Evolutionary conservation across 106 monocot genomes (phyloP).

Genomic region (Acanthochlamys bracteata): DNA sequence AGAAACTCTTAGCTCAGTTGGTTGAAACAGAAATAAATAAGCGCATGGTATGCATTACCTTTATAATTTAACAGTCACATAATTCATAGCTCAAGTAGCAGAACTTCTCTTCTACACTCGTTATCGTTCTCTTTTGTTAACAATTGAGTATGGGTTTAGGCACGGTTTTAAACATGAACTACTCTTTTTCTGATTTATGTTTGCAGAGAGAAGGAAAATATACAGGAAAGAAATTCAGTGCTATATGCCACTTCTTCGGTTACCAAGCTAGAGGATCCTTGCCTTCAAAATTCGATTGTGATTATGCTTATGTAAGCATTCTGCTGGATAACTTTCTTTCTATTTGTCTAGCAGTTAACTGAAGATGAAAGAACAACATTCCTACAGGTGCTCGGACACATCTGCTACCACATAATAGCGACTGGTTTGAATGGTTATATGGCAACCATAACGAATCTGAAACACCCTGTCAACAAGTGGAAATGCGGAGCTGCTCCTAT

Average conservation of each 20-base stretch:
- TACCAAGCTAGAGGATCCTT: slow-evolving; percentile 93
- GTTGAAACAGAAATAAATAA: slow-evolving; percentile 84
- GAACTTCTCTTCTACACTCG: no score
- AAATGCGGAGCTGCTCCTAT: slow-evolving; percentile 86
- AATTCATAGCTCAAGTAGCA: no score
- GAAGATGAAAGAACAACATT: no score
- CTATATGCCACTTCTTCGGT: slow-evolving; percentile 92
- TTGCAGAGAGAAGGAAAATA: slow-evolving; percentile 78
- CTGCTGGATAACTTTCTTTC: not conserved
- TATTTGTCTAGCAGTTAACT: no score
- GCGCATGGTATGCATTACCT: slow-evolving; percentile 63
- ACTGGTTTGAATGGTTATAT: slow-evolving; percentile 90
- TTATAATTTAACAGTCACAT: no score
- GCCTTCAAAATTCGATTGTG: slow-evolving; percentile 92
- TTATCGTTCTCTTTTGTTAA: no score
- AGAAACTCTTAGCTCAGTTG: slow-evolving; percentile 80
- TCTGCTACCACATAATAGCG: slow-evolving; percentile 76
- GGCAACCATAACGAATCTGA: slow-evolving; percentile 82
- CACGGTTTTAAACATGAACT: no score
- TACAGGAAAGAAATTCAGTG: slow-evolving; percentile 94
- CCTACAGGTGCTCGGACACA: slow-evolving; percentile 83
- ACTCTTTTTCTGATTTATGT: not conserved
- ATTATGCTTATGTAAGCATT: slow-evolving; percentile 81
- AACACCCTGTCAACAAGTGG: slow-evolving; percentile 76
- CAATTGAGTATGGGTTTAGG: no score